These are phyloP conservation scores for Dimocarpus longan DNA, from an alignment of 345 rosid genomes.

Conservation along the genomic window DNA sequence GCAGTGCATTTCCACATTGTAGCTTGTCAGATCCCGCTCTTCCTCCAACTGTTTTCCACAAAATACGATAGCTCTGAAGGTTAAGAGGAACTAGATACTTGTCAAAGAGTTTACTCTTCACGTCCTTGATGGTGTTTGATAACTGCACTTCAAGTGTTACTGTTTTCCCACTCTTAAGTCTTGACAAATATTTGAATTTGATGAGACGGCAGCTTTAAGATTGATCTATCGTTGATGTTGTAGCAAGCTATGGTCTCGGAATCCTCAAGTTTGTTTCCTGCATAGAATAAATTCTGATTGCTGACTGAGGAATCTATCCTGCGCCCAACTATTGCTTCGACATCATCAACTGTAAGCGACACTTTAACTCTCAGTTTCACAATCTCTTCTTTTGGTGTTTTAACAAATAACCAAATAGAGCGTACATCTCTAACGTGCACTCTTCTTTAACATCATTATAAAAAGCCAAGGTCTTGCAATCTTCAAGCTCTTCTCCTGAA, in stretches of 20 bases:
- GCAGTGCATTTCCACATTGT: slow-evolving; percentile 32
- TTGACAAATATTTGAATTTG: slow-evolving; percentile 36
- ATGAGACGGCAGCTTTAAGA: slow-evolving; percentile 19
- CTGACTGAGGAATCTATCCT: slow-evolving; percentile 2
- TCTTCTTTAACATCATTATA: slow-evolving; percentile 34
- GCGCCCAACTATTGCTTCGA: slow-evolving; percentile 34
- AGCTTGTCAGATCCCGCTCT: slow-evolving; percentile 22
- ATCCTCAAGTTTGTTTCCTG: slow-evolving; percentile 34
- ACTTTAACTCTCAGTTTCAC: slow-evolving; percentile 19
- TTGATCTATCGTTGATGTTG: slow-evolving; percentile 29
- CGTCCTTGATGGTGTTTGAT: slow-evolving; percentile 15
- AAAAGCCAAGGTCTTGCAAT: slow-evolving; percentile 34
- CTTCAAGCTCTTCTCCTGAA: slow-evolving; percentile 33
- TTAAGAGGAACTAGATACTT: slow-evolving; percentile 21
- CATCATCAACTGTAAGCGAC: slow-evolving; percentile 26
- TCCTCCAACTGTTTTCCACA: slow-evolving; percentile 33
- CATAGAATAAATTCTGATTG: slow-evolving; percentile 14
- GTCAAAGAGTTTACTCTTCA: slow-evolving; percentile 26
- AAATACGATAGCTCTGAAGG: slow-evolving; percentile 12
- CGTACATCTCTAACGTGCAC: slow-evolving; percentile 23
- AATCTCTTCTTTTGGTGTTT: slow-evolving; percentile 4
- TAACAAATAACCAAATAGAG: slow-evolving; percentile 34
- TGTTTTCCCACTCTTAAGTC: slow-evolving; percentile 37
- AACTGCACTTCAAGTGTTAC: slow-evolving; percentile 34
- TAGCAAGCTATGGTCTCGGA: slow-evolving; percentile 36